Evolutionary conservation across 176 grass and related monocot genomes (phyloP), one percentile per base, ranked within the genome.

Genomic region (Cenchrus americanus): DNA sequence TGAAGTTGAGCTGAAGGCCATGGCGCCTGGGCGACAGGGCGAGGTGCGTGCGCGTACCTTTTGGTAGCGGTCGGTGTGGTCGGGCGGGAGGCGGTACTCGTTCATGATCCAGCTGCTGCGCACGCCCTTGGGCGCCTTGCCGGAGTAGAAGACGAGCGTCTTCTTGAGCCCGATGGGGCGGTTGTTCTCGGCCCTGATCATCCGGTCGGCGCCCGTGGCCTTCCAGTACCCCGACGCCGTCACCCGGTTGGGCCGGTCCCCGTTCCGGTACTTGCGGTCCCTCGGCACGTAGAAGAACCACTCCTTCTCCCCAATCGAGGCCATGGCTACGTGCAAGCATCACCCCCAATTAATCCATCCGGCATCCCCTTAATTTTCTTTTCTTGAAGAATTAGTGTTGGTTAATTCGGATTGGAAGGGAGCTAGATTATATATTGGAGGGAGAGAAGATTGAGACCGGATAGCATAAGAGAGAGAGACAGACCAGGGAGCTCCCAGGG

Each of bases 261-360:
- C 97, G 88, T 99, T 99, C 82, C 97, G 30, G 79, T 99, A 99
- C 91, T 99, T 99, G 10, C 97, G 71, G 71, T 99, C 97, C 71
- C 97, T 75, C 6, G 97, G 97, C 58, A 99, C 97, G 64, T 96
- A 99, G 87, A 99, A 99, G 83, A 92, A 99, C 97, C 93, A 99
- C 80, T 96, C 97, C 75, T 99, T 99, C 94, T 99, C 97, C 80
- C 97, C 97, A 63, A 99, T 96, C 83, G 89, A 89, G 4, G 97
- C 93, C 87, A 96, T 82, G 78, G 87, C 97, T 99, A 82, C 59
- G 47, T 0, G 6, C 11, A 57, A 30, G 22, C 19, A 24, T 24
- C 22, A 48, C 11, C 68, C 68, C 48, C 22, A 43, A 62, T 26
- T 24, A 71, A 63, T 63, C 23, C 8, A 8, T 30, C 27, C 27